Evolutionary conservation across 768 basidiomycete genomes (phyloP).

Genomic region (Pleurotus ostreatus): DNA sequence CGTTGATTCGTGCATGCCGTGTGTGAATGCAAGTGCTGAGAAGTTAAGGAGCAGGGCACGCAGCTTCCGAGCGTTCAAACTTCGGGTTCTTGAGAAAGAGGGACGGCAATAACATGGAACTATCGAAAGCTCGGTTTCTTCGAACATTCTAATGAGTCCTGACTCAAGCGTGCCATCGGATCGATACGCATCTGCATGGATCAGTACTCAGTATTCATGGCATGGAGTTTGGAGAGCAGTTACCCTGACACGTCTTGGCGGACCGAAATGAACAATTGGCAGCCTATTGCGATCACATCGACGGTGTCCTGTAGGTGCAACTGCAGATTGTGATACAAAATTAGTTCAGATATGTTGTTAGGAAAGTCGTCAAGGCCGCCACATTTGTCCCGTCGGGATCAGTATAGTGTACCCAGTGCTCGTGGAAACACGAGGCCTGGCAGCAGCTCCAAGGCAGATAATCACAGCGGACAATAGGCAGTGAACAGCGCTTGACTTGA

Average conservation of each 20-base stretch:
- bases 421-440: not conserved
- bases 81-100: too few relatives aligned
- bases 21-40: not conserved
- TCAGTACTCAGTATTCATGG: too few relatives aligned
- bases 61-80: too few relatives aligned
- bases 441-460: not conserved
- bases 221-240: too few relatives aligned
- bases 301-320: not conserved
- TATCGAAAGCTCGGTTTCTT: not conserved
- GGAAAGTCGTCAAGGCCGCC: too few relatives aligned
- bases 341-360: too few relatives aligned
- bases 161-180: not conserved
- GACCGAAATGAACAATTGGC: not conserved
- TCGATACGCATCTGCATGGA: not conserved
- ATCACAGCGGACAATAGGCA: too few relatives aligned
- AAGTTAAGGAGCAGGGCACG: too few relatives aligned
- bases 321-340: not conserved
- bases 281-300: not conserved
- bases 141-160: not conserved
- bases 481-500: too few relatives aligned
- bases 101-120: not conserved
- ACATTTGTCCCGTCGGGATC: too few relatives aligned
- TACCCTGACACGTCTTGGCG: too few relatives aligned
- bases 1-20: conserved; percentile 1
- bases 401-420: not conserved